Base-by-base conservation (phyloP, 1,284 basidiomycete species). In the Salmacisia buchloeana region DNA sequence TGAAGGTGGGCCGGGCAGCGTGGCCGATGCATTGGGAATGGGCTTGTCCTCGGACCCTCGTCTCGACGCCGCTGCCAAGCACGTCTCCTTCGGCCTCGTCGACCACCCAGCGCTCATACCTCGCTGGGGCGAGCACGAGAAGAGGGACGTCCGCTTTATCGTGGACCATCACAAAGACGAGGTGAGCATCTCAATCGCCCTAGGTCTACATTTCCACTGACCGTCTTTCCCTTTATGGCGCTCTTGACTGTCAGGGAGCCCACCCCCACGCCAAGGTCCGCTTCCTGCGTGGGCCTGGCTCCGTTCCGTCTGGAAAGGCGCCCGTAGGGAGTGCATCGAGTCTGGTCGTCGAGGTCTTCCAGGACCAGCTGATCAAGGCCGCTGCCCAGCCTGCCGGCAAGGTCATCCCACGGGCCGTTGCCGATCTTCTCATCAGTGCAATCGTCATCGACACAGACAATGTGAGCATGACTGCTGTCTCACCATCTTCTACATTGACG, bases 121-220 rank as follows among this genome's bases (percentile, higher is more conserved):
- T 34, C 61, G 60, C 2, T 64, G 49, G 36, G 67, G 66, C 0
- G 15, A 35, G 15, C 61, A 69, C 18, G 29, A 35, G 5, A 76
- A 80, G 27, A 63, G 71, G 6, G 80, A 81, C 9, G 91, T 97
- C 3, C 83, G 86, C 1, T 87, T 89, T 2, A 83, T 97, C 59
- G 82, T 98, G n/a, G 94, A 98, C 79, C 94, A 98, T 78, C 94
- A 98, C 79, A 87, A 85, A 45, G 93, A 97, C 80, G 93, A 94
- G 84, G 85, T 0, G 81, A 84, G 2, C 86, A 94, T 77, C 76
- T 76, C 4, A 63, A 73, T 36, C 84, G 74, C 18, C 52, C 62
- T 23, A 43, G 77, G 60, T 62, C 76, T 10, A 67, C 75, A 36
- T 59, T 79, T 52, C 18, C 36, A 27, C 46, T 52, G 7, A 52